phyloP scores from a whole-genome alignment of 495 filamentous ascomycete species.

The Daldinia grandis region DNA sequence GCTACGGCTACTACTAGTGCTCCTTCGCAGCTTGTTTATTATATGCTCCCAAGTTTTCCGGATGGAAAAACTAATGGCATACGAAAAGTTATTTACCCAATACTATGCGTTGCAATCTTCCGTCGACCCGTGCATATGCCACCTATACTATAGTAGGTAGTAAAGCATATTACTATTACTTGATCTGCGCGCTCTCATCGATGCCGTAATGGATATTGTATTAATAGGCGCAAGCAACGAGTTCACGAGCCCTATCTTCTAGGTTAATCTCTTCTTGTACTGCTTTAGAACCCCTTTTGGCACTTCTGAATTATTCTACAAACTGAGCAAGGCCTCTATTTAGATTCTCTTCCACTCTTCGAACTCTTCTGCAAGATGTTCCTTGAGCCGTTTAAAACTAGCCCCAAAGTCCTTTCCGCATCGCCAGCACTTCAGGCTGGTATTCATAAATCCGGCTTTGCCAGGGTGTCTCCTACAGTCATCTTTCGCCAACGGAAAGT shows the following conservation, averaged over 20 bases:
- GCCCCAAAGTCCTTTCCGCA: slow-evolving; percentile 80
- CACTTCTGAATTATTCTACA: not conserved
- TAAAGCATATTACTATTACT: not conserved
- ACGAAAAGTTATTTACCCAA: not conserved
- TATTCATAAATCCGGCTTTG: slow-evolving; percentile 63
- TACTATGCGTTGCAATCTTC: not conserved
- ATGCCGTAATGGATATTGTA: not conserved
- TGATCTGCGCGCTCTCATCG: not conserved
- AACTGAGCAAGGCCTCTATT: slow-evolving; percentile 1
- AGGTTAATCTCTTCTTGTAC: not conserved
- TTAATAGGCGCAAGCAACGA: not conserved
- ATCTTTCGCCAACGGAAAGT: slow-evolving; percentile 74
- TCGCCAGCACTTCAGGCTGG: slow-evolving; percentile 82
- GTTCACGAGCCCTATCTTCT: not conserved
- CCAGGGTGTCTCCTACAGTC: slow-evolving; percentile 67
- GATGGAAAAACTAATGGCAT: not conserved
- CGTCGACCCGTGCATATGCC: not conserved
- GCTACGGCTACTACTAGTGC: slow-evolving; percentile 1
- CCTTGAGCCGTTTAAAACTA: slow-evolving; percentile 75
- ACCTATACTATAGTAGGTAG: not conserved
- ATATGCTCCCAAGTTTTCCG: slow-evolving; percentile 5
- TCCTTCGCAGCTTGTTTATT: slow-evolving; percentile 1
- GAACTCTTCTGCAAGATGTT: slow-evolving; percentile 83
- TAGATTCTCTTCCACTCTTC: slow-evolving; percentile 79
- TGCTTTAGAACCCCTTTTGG: not conserved